Evolutionary conservation across 768 basidiomycete genomes (phyloP).

Genomic region (Termitomyces sp.): DNA sequence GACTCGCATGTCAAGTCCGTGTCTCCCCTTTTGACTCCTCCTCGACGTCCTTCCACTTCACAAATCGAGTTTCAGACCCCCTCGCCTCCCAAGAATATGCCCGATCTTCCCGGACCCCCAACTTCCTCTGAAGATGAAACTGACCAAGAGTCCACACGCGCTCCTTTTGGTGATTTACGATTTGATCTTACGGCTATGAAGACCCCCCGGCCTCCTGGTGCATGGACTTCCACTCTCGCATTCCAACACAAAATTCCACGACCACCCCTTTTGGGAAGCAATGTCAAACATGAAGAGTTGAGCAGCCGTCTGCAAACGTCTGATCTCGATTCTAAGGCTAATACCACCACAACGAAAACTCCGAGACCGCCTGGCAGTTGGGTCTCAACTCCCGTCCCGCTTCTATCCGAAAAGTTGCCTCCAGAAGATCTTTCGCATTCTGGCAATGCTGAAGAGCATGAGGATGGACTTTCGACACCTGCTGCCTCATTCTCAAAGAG

Average conservation of each 20-base stretch:
- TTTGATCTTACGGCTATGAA: conserved; percentile 26
- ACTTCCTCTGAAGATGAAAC: conserved; percentile 48
- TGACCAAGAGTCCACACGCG: conserved; percentile 19
- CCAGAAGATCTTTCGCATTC: conserved; percentile 14
- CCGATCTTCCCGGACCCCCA: conserved; percentile 65
- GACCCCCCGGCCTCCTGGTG: conserved; percentile 46
- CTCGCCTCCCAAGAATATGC: conserved; percentile 57
- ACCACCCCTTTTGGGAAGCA: not conserved
- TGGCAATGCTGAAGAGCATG: conserved; percentile 20
- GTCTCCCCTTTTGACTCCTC: conserved; percentile 40
- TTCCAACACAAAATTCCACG: not conserved
- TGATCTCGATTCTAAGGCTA: not conserved
- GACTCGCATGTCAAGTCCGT: conserved; percentile 8
- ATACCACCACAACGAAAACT: conserved; percentile 19
- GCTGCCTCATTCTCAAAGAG: conserved; percentile 46
- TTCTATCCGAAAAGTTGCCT: conserved; percentile 7
- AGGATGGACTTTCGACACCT: conserved; percentile 44
- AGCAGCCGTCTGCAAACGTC: not conserved
- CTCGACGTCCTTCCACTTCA: conserved; percentile 36
- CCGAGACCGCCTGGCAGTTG: conserved; percentile 34
- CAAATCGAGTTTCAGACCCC: conserved; percentile 56
- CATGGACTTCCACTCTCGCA: conserved; percentile 22
- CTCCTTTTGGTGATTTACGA: conserved; percentile 14
- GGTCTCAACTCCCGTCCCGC: conserved; percentile 26
- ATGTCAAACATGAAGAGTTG: not conserved